Percentiles rank a stretch among this genome's conserved stretches.
Conservation (phyloP, 2,329 filamentous ascomycete species). For the Monosporascus ibericus region DNA sequence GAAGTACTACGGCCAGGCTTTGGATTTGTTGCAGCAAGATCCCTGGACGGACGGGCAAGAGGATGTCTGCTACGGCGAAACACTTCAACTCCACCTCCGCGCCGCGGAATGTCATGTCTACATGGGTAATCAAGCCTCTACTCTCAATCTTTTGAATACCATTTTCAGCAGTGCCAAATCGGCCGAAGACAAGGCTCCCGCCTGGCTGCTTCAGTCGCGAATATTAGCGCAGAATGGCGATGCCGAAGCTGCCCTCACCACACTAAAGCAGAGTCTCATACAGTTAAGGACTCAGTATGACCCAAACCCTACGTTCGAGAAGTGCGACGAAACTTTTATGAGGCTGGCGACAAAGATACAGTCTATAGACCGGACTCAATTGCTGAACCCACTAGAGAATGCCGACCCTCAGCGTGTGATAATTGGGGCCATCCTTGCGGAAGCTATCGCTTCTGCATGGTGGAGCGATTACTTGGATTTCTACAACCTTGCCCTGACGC, state of each 20-base stretch:
- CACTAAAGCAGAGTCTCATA: conserved; percentile 63
- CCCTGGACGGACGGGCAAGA: conserved; percentile 65
- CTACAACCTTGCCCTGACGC: conserved; percentile 62
- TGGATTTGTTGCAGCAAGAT: conserved; percentile 70
- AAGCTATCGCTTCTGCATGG: conserved; percentile 64
- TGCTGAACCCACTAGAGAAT: conserved; percentile 37
- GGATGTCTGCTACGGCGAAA: conserved; percentile 83
- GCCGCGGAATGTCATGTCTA: conserved; percentile 80
- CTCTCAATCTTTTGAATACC: conserved; percentile 60
- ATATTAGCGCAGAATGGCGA: conserved; percentile 72
- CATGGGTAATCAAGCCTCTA: conserved; percentile 64
- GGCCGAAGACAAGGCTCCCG: conserved; percentile 73
- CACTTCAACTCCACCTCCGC: conserved; percentile 69
- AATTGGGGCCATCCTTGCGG: conserved; percentile 63
- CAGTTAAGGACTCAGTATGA: conserved; percentile 64
- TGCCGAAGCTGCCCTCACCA: conserved; percentile 59
- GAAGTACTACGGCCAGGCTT: conserved; percentile 72
- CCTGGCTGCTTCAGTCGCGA: conserved; percentile 76
- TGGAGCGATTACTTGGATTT: conserved; percentile 69
- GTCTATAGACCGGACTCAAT: conserved; percentile 43
- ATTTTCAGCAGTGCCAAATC: conserved; percentile 67
- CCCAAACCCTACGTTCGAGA: conserved; percentile 62
- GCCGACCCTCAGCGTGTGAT: conserved; percentile 52
- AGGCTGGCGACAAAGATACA: conserved; percentile 54
- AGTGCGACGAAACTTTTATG: conserved; percentile 71